These are phyloP conservation scores for Erysiphe pulchra DNA, from an alignment of 2,329 filamentous ascomycete species.

Conservation along the genomic window DNA sequence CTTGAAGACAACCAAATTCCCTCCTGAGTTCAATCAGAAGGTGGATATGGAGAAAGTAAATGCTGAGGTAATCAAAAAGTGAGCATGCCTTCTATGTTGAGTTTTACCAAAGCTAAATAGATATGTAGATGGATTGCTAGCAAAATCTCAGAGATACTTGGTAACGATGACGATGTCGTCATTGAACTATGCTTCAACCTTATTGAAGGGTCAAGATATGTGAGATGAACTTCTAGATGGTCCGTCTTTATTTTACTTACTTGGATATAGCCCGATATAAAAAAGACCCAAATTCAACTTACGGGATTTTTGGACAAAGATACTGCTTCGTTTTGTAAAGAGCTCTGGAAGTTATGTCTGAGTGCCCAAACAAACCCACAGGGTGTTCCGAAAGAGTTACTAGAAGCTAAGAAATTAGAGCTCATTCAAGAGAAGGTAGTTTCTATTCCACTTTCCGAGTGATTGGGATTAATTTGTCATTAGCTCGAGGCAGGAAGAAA, in stretches of 20 bases:
- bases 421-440: conserved; percentile 78
- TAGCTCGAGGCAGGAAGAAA: conserved; percentile 64
- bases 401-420: conserved; percentile 91
- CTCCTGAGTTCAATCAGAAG: conserved; percentile 77
- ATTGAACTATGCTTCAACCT: conserved; percentile 57
- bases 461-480: neutral
- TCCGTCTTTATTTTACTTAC: conserved; percentile 7
- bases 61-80: conserved; percentile 95
- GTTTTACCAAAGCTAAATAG: conserved; percentile 4
- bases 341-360: conserved; percentile 74
- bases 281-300: conserved; percentile 78
- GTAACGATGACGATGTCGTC: conserved; percentile 87
- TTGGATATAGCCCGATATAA: conserved; percentile 60
- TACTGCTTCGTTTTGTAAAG: conserved; percentile 68
- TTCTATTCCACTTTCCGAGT: neutral
- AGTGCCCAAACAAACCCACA: conserved; percentile 74
- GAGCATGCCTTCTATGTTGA: conserved; percentile 14
- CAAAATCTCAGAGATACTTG: conserved; percentile 65
- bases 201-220: conserved; percentile 49
- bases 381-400: conserved; percentile 76
- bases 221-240: conserved; percentile 20
- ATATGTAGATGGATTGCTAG: conserved; percentile 64
- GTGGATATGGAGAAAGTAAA: conserved; percentile 97
- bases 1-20: conserved; percentile 77
- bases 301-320: conserved; percentile 91